Evolutionary conservation across 2,329 filamentous ascomycete species (phyloP).

Genomic region (Aphanocladium album): DNA sequence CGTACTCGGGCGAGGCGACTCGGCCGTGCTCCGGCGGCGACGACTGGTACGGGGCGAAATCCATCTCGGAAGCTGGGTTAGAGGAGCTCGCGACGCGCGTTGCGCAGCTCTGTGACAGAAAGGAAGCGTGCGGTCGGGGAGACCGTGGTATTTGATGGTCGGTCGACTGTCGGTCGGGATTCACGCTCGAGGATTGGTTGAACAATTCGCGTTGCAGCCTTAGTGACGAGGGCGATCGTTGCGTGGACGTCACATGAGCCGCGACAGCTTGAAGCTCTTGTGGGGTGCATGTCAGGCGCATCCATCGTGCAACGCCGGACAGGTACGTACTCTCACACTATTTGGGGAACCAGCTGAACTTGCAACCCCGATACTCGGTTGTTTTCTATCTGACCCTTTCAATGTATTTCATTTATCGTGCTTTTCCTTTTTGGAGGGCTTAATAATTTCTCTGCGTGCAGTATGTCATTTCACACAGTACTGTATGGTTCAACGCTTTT

Average conservation of each 20-base stretch:
- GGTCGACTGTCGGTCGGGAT: neutral
- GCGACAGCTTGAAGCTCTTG: conserved; percentile 10
- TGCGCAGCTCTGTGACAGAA: neutral
- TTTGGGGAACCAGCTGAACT: no score
- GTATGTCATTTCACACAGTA: no score
- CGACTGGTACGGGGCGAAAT: conserved; percentile 97
- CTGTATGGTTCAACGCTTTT: no score
- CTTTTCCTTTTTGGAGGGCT: no score
- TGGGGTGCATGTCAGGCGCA: conserved; percentile 8
- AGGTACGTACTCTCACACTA: neutral
- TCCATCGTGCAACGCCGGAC: neutral
- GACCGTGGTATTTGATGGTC: neutral
- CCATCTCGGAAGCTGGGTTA: conserved; percentile 49
- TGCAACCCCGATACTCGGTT: no score
- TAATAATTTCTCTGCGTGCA: no score
- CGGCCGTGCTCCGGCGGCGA: conserved; percentile 80
- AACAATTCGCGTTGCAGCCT: neutral
- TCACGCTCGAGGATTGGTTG: neutral
- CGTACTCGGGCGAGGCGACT: conserved; percentile 62
- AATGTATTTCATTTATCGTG: no score
- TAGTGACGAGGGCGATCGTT: neutral
- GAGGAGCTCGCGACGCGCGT: neutral
- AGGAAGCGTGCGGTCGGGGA: neutral
- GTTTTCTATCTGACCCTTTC: no score
- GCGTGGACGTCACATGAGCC: conserved; percentile 1